phyloP scores from a whole-genome alignment of 2,329 filamentous ascomycete genomes.

The Parastagonospora nodorum region DNA sequence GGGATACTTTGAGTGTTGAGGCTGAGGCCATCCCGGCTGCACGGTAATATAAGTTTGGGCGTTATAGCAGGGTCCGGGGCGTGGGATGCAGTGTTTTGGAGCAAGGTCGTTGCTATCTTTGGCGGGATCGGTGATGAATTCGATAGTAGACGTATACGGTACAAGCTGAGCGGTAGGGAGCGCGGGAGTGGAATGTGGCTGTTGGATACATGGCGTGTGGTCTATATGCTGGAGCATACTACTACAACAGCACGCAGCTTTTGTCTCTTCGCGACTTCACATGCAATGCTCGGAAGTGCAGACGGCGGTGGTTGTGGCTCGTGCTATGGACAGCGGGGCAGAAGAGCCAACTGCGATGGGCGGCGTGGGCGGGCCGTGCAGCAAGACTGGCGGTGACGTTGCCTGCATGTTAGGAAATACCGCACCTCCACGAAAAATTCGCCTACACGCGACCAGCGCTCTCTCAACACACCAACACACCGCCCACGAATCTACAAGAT shows the following conservation, averaged over 20 bases:
- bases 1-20: slow-evolving; percentile 1
- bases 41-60: slow-evolving; percentile 31
- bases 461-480: slow-evolving; percentile 3
- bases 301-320: no score
- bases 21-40: slow-evolving; percentile 1
- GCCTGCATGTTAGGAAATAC: slow-evolving; percentile 15
- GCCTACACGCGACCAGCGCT: slow-evolving; percentile 7
- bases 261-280: neutral
- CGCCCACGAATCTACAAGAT: neutral
- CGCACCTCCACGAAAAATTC: slow-evolving; percentile 21
- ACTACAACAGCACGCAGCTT: neutral
- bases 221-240: slow-evolving; percentile 2
- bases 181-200: neutral
- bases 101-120: slow-evolving; percentile 5
- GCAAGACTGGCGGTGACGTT: slow-evolving; percentile 21
- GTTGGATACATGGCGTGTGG: neutral
- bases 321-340: neutral
- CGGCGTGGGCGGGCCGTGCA: slow-evolving; percentile 12
- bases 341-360: neutral
- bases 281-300: neutral
- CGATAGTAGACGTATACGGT: neutral
- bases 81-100: neutral
- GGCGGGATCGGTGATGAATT: slow-evolving; percentile 1
- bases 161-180: neutral
- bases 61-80: neutral